Percentiles rank a stretch among this genome's conserved stretches.
Conservation (phyloP, 495 filamentous ascomycete genomes). For the Ramalina peruviana region DNA sequence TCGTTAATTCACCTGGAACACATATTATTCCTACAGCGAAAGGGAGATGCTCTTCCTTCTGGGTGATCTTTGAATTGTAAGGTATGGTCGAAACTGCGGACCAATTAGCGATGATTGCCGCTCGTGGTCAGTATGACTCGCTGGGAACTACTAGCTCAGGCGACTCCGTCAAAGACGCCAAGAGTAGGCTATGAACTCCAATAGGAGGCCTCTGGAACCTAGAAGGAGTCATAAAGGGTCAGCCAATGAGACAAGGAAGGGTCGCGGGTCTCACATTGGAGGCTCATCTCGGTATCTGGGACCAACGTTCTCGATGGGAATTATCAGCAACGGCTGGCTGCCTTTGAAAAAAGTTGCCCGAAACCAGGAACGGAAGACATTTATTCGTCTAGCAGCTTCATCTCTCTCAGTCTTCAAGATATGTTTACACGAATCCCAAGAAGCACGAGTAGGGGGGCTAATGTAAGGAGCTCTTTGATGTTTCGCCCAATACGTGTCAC, state of each 20-base stretch:
- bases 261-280: not conserved
- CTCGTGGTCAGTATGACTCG: not conserved
- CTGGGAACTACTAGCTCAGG: constrained; percentile 8
- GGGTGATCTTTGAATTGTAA: constrained; percentile 4
- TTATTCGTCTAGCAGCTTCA: not conserved
- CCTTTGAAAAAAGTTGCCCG: not conserved
- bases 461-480: not conserved
- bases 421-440: no score
- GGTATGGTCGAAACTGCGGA: not conserved
- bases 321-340: not conserved
- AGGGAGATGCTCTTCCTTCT: not conserved
- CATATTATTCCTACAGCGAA: not conserved
- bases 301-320: not conserved
- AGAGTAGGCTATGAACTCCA: not conserved
- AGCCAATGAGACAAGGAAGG: not conserved
- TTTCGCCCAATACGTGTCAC: not conserved
- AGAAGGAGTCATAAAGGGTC: not conserved
- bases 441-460: no score
- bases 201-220: not conserved
- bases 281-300: constrained; percentile 5
- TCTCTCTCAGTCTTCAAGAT: no score
- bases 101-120: not conserved
- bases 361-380: not conserved
- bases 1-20: no score
- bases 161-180: not conserved